A percentile compares a stretch with the other conserved stretches of the same genome.
Evolutionary conservation across 2,329 filamentous ascomycete species (phyloP).

Genomic region (Hortaea werneckii): DNA sequence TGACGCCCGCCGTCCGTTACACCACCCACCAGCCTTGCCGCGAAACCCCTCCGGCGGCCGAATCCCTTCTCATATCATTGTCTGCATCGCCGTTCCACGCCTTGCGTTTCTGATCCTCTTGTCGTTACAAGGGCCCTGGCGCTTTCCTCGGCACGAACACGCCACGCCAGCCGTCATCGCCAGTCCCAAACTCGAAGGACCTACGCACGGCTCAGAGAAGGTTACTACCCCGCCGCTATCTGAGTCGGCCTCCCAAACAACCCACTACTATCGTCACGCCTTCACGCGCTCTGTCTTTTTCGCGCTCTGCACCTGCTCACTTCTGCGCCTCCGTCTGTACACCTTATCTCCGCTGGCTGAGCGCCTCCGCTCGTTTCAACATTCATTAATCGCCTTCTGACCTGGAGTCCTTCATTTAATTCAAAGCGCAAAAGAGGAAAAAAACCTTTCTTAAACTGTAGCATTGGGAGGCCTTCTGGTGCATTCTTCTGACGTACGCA

Average conservation of each 20-base stretch:
- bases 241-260: slow-evolving; percentile 3
- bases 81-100: slow-evolving; percentile 11
- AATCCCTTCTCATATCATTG: background rate
- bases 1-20: background rate
- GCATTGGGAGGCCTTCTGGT: slow-evolving; percentile 6
- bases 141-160: slow-evolving; percentile 9
- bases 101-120: slow-evolving; percentile 18
- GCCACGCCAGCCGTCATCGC: slow-evolving; percentile 9
- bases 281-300: slow-evolving; percentile 9
- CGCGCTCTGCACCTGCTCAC: slow-evolving; percentile 11
- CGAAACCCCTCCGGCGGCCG: background rate
- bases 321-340: slow-evolving; percentile 3
- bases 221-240: slow-evolving; percentile 9
- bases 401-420: slow-evolving; percentile 5
- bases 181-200: slow-evolving; percentile 2
- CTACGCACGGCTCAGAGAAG: background rate
- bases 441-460: background rate
- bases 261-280: slow-evolving; percentile 4
- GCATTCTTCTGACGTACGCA: background rate
- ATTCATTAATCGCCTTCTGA: slow-evolving; percentile 1
- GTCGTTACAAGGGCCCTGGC: slow-evolving; percentile 9
- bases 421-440: background rate
- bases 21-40: background rate
- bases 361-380: slow-evolving; percentile 6
- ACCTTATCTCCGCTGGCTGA: background rate